Conservation (phyloP, 805 yeast genomes). For the Wickerhamiella cacticola region DNA sequence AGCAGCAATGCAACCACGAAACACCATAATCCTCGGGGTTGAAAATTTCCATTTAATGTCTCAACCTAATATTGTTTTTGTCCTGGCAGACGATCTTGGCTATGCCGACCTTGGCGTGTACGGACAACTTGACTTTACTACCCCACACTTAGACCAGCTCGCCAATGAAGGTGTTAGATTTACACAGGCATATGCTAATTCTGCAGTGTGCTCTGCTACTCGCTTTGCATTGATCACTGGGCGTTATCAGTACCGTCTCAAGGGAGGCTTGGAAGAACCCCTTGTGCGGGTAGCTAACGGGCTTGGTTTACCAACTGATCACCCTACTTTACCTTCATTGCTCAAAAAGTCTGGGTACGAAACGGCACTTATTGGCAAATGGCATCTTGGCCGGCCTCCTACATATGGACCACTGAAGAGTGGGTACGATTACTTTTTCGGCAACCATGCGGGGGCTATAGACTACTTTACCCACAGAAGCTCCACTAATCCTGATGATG, state of each 20-base stretch:
- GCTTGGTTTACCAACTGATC: slow-evolving; percentile 16
- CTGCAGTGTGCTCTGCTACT: slow-evolving; percentile 57
- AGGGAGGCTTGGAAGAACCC: slow-evolving; percentile 21
- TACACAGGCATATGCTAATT: slow-evolving; percentile 50
- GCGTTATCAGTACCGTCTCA: slow-evolving; percentile 40
- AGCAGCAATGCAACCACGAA: slow-evolving; percentile 19
- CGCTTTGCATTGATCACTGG: slow-evolving; percentile 50
- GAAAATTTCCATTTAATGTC: slow-evolving; percentile 22
- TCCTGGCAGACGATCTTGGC: slow-evolving; percentile 52
- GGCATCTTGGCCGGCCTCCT: slow-evolving; percentile 44
- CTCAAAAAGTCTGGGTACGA: slow-evolving; percentile 39
- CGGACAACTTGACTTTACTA: slow-evolving; percentile 43
- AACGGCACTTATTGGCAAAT: slow-evolving; percentile 45
- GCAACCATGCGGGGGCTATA: slow-evolving; percentile 21
- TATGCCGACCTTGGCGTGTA: slow-evolving; percentile 43
- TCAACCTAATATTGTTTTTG: slow-evolving; percentile 40
- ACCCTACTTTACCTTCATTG: slow-evolving; percentile 35
- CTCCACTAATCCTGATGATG: slow-evolving; percentile 12
- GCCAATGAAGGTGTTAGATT: slow-evolving; percentile 38
- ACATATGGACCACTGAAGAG: slow-evolving; percentile 26
- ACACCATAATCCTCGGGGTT: slow-evolving; percentile 16
- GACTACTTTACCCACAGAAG: slow-evolving; percentile 20
- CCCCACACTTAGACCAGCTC: slow-evolving; percentile 40
- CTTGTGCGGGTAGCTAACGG: slow-evolving; percentile 14
- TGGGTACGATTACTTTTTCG: slow-evolving; percentile 22